Evolutionary conservation across 75 land plant genomes (phyloP).

Genomic region (Chamaecyparis obtusa): DNA sequence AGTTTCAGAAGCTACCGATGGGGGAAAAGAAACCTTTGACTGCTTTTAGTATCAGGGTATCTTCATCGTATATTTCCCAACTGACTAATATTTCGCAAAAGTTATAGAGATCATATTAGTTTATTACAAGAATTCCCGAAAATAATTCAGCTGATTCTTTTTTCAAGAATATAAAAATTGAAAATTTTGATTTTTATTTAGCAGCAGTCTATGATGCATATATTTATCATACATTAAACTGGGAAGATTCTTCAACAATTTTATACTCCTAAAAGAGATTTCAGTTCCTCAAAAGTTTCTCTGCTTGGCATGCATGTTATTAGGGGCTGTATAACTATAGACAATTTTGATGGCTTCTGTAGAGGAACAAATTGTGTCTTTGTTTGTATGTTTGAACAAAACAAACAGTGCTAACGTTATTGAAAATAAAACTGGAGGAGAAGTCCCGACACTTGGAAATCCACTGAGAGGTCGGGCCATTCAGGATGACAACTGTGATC

Average conservation of each 20-base stretch:
- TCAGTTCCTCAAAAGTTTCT: background rate
- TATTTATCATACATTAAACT: background rate
- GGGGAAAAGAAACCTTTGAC: background rate
- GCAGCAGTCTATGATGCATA: background rate
- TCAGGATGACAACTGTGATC: background rate
- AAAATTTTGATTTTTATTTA: background rate
- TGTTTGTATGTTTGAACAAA: background rate
- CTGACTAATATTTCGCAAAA: background rate
- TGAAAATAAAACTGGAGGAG: background rate
- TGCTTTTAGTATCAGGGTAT: background rate
- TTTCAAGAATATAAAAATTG: background rate
- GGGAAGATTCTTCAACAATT: background rate
- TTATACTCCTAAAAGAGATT: background rate
- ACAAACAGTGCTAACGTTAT: background rate
- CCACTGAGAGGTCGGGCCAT: background rate
- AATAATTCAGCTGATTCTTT: too few relatives aligned
- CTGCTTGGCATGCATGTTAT: background rate
- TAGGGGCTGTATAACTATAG: background rate
- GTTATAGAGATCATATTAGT: background rate
- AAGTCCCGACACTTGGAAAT: background rate
- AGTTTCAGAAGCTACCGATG: background rate
- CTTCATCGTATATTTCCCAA: background rate
- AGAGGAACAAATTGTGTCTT: background rate
- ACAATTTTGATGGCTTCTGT: background rate
- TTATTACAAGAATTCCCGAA: background rate